Percentiles rank a stretch among this genome's conserved stretches.
These are phyloP conservation scores for Waltergamsia citrina DNA, from an alignment of 2,329 filamentous ascomycete genomes.

Conservation along the genomic window DNA sequence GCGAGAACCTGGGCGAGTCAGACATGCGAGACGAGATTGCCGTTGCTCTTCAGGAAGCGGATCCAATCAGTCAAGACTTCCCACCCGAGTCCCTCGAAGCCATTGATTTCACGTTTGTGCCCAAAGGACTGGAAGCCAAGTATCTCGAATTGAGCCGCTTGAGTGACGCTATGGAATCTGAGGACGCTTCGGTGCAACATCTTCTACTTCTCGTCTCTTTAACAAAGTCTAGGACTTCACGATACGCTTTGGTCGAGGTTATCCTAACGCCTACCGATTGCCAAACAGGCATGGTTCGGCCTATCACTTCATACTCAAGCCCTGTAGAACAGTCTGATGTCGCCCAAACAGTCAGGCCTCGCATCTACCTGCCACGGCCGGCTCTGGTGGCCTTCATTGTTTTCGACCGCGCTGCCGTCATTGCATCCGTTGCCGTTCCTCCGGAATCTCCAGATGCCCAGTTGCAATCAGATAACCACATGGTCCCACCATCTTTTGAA, in stretches of 20 bases:
- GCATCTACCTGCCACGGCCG: constrained; percentile 68
- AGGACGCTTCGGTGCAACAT: constrained; percentile 44
- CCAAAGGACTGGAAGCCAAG: constrained; percentile 39
- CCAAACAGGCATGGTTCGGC: constrained; percentile 56
- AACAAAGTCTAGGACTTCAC: constrained; percentile 38
- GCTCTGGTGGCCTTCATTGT: constrained; percentile 74
- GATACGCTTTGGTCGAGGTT: constrained; percentile 70
- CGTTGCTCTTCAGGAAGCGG: constrained; percentile 47
- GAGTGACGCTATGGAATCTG: constrained; percentile 36
- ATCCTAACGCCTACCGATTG: constrained; percentile 44
- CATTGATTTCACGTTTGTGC: constrained; percentile 68
- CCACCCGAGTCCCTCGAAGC: constrained; percentile 57
- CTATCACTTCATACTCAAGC: constrained; percentile 55
- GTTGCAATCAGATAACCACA: constrained; percentile 56
- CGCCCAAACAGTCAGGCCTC: constrained; percentile 38
- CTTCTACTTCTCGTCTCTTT: constrained; percentile 54
- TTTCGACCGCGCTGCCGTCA: constrained; percentile 67
- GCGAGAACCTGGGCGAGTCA: constrained; percentile 62
- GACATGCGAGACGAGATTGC: constrained; percentile 60
- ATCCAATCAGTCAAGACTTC: constrained; percentile 36
- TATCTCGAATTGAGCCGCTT: constrained; percentile 41
- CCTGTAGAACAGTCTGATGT: constrained; percentile 30
- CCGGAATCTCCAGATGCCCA: constrained; percentile 69
- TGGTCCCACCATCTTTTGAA: constrained; percentile 62
- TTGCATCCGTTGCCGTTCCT: constrained; percentile 62